Percentiles rank a stretch among this genome's conserved stretches.
Conservation (phyloP, 1,139 yeast species). For the Martiniozyma asiatica region DNA sequence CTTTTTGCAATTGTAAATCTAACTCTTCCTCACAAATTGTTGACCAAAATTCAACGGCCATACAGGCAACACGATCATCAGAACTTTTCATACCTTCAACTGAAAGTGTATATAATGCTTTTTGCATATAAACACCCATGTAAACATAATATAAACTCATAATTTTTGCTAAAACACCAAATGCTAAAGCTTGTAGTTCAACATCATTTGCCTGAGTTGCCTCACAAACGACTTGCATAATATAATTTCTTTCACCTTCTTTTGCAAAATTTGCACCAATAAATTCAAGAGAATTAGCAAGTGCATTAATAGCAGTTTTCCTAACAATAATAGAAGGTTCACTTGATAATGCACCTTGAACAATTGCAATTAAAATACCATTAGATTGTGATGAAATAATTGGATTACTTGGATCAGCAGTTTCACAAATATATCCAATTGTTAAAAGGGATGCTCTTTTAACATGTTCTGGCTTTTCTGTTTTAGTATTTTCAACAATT, state of each 20-base stretch:
- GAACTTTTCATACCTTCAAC: constrained; percentile 81
- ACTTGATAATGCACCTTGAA: constrained; percentile 83
- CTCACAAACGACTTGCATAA: constrained; percentile 98
- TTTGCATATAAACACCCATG: constrained; percentile 95
- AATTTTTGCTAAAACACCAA: constrained; percentile 88
- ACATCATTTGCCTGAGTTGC: constrained; percentile 83
- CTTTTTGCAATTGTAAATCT: constrained; percentile 59
- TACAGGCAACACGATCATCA: constrained; percentile 84
- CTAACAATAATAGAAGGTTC: constrained; percentile 71
- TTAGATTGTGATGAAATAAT: constrained; percentile 76
- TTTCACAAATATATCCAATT: constrained; percentile 92
- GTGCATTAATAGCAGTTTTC: constrained; percentile 82
- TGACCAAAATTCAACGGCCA: constrained; percentile 99
- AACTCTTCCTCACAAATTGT: constrained; percentile 95
- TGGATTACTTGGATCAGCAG: constrained; percentile 77
- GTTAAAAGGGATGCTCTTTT: constrained; percentile 82
- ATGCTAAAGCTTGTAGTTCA: constrained; percentile 86
- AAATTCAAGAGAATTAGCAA: constrained; percentile 84
- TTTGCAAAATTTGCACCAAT: constrained; percentile 78
- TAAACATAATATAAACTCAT: constrained; percentile 80
- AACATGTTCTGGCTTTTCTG: constrained; percentile 63
- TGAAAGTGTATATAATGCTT: constrained; percentile 84
- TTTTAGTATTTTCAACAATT: constrained; percentile 75
- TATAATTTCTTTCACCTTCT: constrained; percentile 91
- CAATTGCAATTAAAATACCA: constrained; percentile 88